phyloP scores from a whole-genome alignment of 2,329 filamentous ascomycete genomes.

The Alternaria metachromatica region DNA sequence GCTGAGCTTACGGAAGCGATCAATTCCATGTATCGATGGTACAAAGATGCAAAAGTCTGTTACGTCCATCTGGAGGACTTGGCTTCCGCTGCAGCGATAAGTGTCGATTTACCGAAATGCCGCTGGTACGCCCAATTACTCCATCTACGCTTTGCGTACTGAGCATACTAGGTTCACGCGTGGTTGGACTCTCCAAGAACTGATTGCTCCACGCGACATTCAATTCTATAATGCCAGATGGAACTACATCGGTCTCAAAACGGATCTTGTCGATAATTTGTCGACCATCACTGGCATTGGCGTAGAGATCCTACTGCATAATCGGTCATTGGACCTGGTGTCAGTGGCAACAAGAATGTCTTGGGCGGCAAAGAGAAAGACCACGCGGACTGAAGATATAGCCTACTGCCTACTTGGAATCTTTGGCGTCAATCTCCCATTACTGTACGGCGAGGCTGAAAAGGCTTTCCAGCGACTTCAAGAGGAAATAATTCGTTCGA shows the following conservation, averaged over 20 bases:
- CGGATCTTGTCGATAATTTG: neutral
- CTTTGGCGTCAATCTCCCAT: neutral
- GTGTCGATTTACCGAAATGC: neutral
- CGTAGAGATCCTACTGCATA: neutral
- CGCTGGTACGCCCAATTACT: neutral
- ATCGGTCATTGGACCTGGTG: neutral
- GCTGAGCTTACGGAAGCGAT: constrained; percentile 17
- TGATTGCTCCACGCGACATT: neutral
- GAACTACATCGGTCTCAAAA: neutral
- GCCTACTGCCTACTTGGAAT: neutral
- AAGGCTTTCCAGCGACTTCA: neutral
- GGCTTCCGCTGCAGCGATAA: neutral
- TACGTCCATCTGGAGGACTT: constrained; percentile 3
- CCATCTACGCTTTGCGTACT: neutral
- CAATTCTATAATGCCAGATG: neutral
- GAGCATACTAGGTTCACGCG: neutral
- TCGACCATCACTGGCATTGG: neutral
- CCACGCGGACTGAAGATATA: neutral
- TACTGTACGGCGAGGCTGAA: neutral
- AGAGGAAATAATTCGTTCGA: constrained; percentile 1
- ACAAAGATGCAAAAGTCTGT: constrained; percentile 11
- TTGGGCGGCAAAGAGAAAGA: neutral
- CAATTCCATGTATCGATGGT: constrained; percentile 21
- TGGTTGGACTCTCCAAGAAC: constrained; percentile 1
- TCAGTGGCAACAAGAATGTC: constrained; percentile 2